Evolutionary conservation across 2,329 filamentous ascomycete species (phyloP), one percentile per base, ranked within the genome.

Genomic region (Coniosporium tulheliwenetii): DNA sequence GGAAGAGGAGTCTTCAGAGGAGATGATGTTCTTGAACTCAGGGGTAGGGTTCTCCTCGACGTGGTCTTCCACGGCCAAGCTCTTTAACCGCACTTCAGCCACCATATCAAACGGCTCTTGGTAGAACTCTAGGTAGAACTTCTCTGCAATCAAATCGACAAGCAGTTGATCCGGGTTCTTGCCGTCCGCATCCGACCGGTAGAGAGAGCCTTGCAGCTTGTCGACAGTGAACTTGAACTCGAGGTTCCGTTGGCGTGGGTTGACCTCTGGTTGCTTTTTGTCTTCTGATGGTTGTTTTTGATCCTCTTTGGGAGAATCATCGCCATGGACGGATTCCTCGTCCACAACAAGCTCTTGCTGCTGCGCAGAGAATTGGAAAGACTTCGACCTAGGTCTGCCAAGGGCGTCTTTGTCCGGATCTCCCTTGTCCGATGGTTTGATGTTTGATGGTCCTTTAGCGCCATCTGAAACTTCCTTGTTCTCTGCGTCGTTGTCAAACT

Each of bases 21-120:
- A 93, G n/a, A 99, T 77, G 39, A 99, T 93, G 19, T 89, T 89
- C 61, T 91, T 94, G 68, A 99, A 98, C 53, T 96, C 89, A 7
- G 81, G 80, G 0, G 84, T 67, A 0, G 86, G 79, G 41, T 89
- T 81, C 48, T 91, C 70, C 49, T 84, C 89, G 8, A 99, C 89
- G 54, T 96, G 87, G 55, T 99, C 91, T 52, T 96, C 89, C 2
- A 98, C 77, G 1, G 81, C 85, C 13, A 98, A 68, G 1, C 85
- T 87, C 10, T 83, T 82, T 8, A 99, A 71, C 0, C 85, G 79
- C 19, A 98, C 84, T 52, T 95, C 84, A 1, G 91, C 89, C 19
- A 80, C 83, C 79, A 98, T 91, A 56, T 98, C 89, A 50, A 81
- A 95, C 0, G 84, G 79, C 16, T 89, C 73, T 43, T 93, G 78